Conservation (phyloP, 148 eudicot genomes). For the Nyssa sinensis region DNA sequence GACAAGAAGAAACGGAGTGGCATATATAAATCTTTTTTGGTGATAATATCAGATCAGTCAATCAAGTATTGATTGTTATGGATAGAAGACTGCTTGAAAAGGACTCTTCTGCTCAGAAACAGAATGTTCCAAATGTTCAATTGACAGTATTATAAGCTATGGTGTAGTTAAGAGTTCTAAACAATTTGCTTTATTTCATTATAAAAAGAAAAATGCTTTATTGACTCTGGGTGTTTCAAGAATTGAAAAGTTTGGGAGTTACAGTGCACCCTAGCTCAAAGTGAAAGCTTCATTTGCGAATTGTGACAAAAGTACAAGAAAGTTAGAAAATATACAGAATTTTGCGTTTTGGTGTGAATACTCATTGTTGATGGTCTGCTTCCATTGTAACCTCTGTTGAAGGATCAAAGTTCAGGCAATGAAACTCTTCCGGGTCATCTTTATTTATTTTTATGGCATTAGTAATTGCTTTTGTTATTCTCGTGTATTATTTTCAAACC, state of each 20-base stretch:
- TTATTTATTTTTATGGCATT: background rate
- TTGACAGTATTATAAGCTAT: background rate
- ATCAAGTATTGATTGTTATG: no score
- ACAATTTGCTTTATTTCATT: background rate
- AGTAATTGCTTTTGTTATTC: background rate
- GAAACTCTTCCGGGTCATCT: background rate
- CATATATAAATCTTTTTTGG: no score
- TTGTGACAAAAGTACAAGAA: background rate
- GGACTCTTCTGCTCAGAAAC: no score
- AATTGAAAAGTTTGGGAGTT: background rate
- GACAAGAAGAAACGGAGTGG: no score
- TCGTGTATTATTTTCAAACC: no score
- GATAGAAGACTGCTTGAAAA: background rate
- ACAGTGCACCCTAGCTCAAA: background rate
- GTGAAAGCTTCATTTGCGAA: background rate
- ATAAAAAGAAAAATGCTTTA: background rate
- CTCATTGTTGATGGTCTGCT: background rate
- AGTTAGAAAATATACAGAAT: background rate
- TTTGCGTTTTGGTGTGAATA: conserved; percentile 5
- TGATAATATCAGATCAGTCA: no score
- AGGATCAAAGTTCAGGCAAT: background rate
- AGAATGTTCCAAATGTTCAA: no score
- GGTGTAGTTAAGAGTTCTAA: background rate
- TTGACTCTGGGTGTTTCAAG: background rate
- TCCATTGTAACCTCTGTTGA: background rate